These are phyloP conservation scores for Aspergillus homomorphus DNA, from an alignment of 495 filamentous ascomycete species.

Conservation along the genomic window DNA sequence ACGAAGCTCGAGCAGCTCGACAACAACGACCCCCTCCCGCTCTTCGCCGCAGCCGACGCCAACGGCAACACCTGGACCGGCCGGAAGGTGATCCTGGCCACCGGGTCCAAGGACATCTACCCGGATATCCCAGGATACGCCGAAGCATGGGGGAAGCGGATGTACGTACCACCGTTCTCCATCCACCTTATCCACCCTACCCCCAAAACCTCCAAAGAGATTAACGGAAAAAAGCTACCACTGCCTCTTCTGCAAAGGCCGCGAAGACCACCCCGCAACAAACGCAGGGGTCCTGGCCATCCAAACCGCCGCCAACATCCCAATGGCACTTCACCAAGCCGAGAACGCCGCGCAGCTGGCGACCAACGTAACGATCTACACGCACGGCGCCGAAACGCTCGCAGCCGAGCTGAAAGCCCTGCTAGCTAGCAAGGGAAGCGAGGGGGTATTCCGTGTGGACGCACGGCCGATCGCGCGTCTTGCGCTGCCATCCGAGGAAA, in stretches of 20 bases:
- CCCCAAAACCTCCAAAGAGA: too few species aligned
- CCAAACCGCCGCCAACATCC: neutral
- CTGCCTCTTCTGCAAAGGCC: constrained; percentile 11
- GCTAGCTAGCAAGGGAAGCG: neutral
- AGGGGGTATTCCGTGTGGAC: neutral
- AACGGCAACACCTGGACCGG: neutral
- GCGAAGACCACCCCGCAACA: neutral
- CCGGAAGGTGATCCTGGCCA: constrained; percentile 1
- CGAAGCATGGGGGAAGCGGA: constrained; percentile 1
- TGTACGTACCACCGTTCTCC: too few species aligned
- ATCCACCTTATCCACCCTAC: too few species aligned
- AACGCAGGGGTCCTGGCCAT: neutral
- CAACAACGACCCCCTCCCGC: too few species aligned
- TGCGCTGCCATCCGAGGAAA: neutral
- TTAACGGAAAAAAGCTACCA: too few species aligned
- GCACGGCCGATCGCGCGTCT: neutral
- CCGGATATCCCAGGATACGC: constrained; percentile 1
- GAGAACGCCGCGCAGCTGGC: neutral
- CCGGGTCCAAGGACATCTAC: neutral
- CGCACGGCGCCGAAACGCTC: neutral
- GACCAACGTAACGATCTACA: constrained; percentile 1
- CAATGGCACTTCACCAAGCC: constrained; percentile 2
- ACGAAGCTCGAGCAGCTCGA: neutral
- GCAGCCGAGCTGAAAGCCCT: neutral
- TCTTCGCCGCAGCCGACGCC: neutral